A percentile compares a stretch with the other conserved stretches of the same genome.
Evolutionary conservation across 805 yeast species (phyloP).

Genomic region (Barnettozyma californica): DNA sequence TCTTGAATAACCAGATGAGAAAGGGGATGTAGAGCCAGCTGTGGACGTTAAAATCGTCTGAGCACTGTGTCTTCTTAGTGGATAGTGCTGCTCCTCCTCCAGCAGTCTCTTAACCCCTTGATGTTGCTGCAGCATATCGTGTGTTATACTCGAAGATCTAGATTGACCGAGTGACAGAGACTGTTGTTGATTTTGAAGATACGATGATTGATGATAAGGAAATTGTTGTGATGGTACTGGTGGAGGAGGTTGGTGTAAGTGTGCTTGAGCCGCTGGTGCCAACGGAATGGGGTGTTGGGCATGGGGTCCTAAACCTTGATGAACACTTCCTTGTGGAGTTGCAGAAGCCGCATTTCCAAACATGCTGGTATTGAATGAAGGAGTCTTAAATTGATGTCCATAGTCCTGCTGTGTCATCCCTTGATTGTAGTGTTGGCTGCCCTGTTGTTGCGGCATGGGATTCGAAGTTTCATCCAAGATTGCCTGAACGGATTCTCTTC

Average conservation of each 20-base stretch:
- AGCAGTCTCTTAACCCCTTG: slow-evolving; percentile 26
- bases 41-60: slow-evolving; percentile 23
- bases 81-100: slow-evolving; percentile 22
- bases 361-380: slow-evolving; percentile 15
- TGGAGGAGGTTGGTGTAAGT: background rate
- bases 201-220: slow-evolving; percentile 5
- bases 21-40: slow-evolving; percentile 27
- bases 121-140: slow-evolving; percentile 22
- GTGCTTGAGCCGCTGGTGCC: background rate
- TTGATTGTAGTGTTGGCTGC: background rate
- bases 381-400: slow-evolving; percentile 6
- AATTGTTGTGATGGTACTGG: background rate
- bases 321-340: background rate
- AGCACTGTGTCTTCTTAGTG: slow-evolving; percentile 25
- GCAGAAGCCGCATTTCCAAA: slow-evolving; percentile 2
- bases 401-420: background rate
- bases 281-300: slow-evolving; percentile 9
- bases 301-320: background rate
- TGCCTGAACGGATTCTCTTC: slow-evolving; percentile 42
- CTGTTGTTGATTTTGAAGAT: slow-evolving; percentile 11
- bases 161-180: slow-evolving; percentile 12
- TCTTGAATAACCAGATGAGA: slow-evolving; percentile 28
- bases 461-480: slow-evolving; percentile 9
- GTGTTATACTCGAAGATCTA: slow-evolving; percentile 22
- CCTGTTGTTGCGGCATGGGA: background rate